A percentile compares a stretch with the other conserved stretches of the same genome.
Conservation (phyloP, 768 basidiomycete genomes). For the Termitomyces sp. region DNA sequence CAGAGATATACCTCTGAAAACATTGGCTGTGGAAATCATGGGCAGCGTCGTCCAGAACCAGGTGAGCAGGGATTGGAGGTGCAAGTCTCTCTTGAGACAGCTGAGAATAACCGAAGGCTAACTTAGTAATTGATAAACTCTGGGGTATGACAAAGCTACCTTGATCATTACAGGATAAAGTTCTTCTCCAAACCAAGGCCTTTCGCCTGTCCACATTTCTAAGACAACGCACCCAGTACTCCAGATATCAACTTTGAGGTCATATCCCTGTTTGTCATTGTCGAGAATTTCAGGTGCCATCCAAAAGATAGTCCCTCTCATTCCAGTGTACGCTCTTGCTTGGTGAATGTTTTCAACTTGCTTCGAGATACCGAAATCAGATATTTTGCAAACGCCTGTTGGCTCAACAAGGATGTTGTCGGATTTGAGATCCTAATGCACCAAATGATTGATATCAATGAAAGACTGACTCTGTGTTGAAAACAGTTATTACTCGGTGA, state of each 20-base stretch:
- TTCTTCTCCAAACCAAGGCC: slow-evolving; percentile 81
- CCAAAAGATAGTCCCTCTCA: slow-evolving; percentile 93
- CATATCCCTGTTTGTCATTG: slow-evolving; percentile 70
- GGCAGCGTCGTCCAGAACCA: slow-evolving; percentile 55
- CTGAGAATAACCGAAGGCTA: slow-evolving; percentile 26
- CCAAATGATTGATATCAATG: background rate
- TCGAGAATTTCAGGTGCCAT: slow-evolving; percentile 90
- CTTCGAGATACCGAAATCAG: slow-evolving; percentile 97
- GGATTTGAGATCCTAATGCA: slow-evolving; percentile 75
- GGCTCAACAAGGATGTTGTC: slow-evolving; percentile 92
- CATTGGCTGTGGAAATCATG: slow-evolving; percentile 71
- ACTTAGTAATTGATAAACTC: background rate
- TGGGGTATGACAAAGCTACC: slow-evolving; percentile 32
- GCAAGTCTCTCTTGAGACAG: slow-evolving; percentile 57
- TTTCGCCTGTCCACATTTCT: slow-evolving; percentile 93
- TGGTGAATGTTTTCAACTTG: slow-evolving; percentile 61
- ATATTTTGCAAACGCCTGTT: slow-evolving; percentile 85
- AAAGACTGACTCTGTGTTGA: background rate
- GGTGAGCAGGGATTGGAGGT: slow-evolving; percentile 72
- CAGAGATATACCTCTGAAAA: slow-evolving; percentile 56
- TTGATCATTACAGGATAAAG: slow-evolving; percentile 74
- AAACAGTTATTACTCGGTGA: slow-evolving; percentile 53
- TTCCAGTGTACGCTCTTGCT: slow-evolving; percentile 61
- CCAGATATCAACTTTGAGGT: slow-evolving; percentile 96
- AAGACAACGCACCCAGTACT: slow-evolving; percentile 88